These are phyloP conservation scores for Cucumis cinereus DNA, from an alignment of 306 rosid genomes.

Conservation along the genomic window DNA sequence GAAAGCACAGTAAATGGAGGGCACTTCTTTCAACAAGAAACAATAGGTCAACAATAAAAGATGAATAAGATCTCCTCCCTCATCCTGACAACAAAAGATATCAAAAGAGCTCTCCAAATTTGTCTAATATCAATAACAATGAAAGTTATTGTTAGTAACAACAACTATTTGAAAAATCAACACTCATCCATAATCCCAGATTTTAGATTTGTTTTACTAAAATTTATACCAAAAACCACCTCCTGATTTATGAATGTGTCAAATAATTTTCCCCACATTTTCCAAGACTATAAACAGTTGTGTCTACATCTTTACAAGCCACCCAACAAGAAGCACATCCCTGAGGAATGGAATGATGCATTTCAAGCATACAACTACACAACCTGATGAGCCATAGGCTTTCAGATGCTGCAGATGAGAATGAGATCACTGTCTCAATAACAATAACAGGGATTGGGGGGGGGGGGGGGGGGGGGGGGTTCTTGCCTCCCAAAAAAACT, in stretches of 20 bases:
- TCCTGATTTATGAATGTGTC: background rate
- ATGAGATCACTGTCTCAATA: background rate
- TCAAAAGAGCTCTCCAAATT: background rate
- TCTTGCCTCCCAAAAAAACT: no score
- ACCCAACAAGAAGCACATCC: background rate
- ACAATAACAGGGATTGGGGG: background rate
- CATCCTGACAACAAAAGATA: background rate
- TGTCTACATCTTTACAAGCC: background rate
- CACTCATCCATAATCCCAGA: background rate
- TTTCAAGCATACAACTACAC: background rate
- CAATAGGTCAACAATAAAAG: background rate
- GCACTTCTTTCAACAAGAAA: background rate
- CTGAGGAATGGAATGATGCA: background rate
- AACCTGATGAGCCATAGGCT: no score
- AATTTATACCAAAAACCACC: background rate
- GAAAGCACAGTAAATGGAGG: background rate
- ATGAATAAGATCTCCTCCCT: background rate
- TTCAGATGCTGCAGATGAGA: no score
- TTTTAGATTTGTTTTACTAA: background rate
- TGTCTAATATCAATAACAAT: background rate
- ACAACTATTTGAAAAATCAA: background rate
- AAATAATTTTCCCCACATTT: background rate
- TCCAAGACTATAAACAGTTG: background rate
- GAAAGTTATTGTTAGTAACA: background rate
- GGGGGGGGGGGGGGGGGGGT: background rate